Evolutionary conservation across 257 asterid species (phyloP), one percentile per base, ranked within the genome.

Genomic region (Penstemon davidsonii): DNA sequence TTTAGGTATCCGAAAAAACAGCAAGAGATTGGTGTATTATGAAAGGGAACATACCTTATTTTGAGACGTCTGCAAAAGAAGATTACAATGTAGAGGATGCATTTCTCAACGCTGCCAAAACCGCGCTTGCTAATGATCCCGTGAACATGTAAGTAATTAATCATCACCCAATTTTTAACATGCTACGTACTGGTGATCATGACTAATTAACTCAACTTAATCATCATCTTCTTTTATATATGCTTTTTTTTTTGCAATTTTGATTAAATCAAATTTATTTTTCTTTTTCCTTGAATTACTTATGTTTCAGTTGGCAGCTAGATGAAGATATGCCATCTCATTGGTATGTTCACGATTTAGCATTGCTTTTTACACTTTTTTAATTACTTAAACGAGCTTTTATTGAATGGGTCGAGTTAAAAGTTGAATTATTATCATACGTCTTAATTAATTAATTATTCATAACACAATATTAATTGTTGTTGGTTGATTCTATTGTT

Each of bases 41-140:
- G 2, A 87, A 80, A 71, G 96, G 94, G 57, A 78, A 84, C 74
- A 86, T 92, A 71, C 96, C 95, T n/a, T 87, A 89, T 66, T 84
- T 83, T 61, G 93, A 89, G 83, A 92, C 96, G 40, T 92, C 98
- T 7, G 98, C 96, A 0, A 92, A 92, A 76, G 95, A 92, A 66
- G 82, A 83, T 73, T 79, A 79, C 69, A 89, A 87, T 66, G 90
- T 89, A 0, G 96, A 86, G 42, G 76, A 78, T 70, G 89, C 94
- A 41, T 92, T 92, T 74, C 0, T 70, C 36, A 66, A 76, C 55
- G 86, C 81, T n/a, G 96, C 96, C 4, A 50, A 80, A 66, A 84
- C 81, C n/a, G 80, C 98, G 12, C 89, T 84, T 11, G 80, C 79
- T 54, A 77, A 79, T 54, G 85, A 85, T 18, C 82, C 85, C 15